Evolutionary conservation across 2,329 filamentous ascomycete genomes (phyloP), one percentile per base, ranked within the genome.

Genomic region (Delphinella strobiligena): DNA sequence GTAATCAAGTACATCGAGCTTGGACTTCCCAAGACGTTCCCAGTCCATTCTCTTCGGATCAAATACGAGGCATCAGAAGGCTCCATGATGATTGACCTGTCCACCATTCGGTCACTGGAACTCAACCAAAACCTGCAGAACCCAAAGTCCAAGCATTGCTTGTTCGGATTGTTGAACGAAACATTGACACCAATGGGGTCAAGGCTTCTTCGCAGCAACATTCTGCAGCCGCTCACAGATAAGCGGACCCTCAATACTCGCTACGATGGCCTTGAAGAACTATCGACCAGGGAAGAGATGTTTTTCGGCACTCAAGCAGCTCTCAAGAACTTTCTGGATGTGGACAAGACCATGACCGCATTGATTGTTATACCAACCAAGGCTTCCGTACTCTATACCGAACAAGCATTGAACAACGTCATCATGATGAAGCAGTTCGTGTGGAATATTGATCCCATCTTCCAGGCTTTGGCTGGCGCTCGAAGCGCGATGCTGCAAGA

Each of bases 1-100:
- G 82, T 71, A 3, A 67, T 96, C 55, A 85, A 84, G 51, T 93
- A 84, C 55, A 72, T 93, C 34, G 82, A 93, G 42, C 60, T 80
- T 1, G 74, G 77, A 5, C 69, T 86, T 45, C 69, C 69, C 3
- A 69, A 80, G 44, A 75, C 71, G 1, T 91, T 94, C 54, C 70
- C 77, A 3, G 68, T 72, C n/a, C 80, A 91, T 54, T 88, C 88
- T 15, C 71, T 96, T 22, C 77, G 86, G 3, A 81, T 96, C 53
- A 80, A 78, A 46, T 95, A 93, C 49, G 80, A 89, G 51, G 82
- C 87, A 1, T 87, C 86, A 0, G 84, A 93, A 54, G 83, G 89
- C 17, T 84, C 86, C 1, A 94, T 96, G 88, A 85, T 93, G 74
- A 93, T 96, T 50, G 89, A 95, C 52, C 71, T 91, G 2, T 81